Base-by-base conservation (phyloP, 169 alveolate species). In the Eimeria acervulina region DNA sequence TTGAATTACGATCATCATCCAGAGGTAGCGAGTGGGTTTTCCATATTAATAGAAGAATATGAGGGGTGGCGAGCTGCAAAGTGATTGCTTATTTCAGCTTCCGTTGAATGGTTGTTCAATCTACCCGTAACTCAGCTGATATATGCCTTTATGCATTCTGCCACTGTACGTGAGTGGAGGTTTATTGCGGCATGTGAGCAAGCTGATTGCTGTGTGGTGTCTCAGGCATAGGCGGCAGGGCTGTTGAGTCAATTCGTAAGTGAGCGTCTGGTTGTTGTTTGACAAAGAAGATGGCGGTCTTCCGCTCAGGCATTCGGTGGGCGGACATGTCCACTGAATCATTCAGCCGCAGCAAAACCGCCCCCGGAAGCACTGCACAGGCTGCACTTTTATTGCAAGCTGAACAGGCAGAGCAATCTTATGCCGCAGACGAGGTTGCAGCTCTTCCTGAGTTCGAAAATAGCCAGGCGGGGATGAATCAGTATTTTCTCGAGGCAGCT, bases 391-490 rank as follows among this genome's bases (percentile, higher is more conserved):
- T 87, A 51, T 55, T 87, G 55, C 94, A 87, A 42, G 94, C 94
- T n/a, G 94, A 87, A 44, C 94, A 87, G 17, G 94, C 94, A 61
- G 94, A 87, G 3, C 94, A 87, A 52, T 87, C 94, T 19, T 87
- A 87, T 63, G 94, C 66, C 51, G 68, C 94, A 87, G 94, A 38
- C 83, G 94, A 36, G 63, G 94, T 51, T 61, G 78, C 83, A 63
- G 94, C 70, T 63, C 94, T 87, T 36, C 80, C 93, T 31, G 95
- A 85, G 80, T 84, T 94, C 47, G 96, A 84, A 83, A 83, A 84
- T 66, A 94, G 96, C 68, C 90, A 81, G 36, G 96, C 96, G 47
- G 96, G 96, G 44, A 66, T 94, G 76, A 94, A 94, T 51, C 96
- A 63, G 55, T 89, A 93, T 47, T 93, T 94, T 61, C 80, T 76